Base-by-base conservation (phyloP, 1,284 basidiomycete genomes). In the Fomitopsis betulina region DNA sequence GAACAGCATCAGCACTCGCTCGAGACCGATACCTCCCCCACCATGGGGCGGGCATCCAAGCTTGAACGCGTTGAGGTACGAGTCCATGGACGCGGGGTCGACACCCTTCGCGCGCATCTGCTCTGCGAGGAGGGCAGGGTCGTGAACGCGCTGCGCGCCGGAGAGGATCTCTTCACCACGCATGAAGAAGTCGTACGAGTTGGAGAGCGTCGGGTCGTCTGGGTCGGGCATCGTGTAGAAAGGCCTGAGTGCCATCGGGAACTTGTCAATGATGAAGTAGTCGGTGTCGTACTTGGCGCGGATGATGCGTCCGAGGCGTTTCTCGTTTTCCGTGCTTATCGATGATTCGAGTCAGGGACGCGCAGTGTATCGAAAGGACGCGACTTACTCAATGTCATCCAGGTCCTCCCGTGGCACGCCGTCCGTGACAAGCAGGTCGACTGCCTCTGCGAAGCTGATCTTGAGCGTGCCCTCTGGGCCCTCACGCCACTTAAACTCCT, bases 181-280 rank as follows among this genome's bases (percentile, higher is more conserved):
- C 94, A 99, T 98, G 84, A 99, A 98, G 76, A 99, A 98, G 77
- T 99, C 96, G 75, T 99, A 99, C 47, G 96, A 98, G 78, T 99
- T 98, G 57, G 96, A 97, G 57, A 98, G 82, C 17, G 85, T 86
- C 87, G 91, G 86, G 75, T 97, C 87, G 60, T 83, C 79, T 23
- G 95, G 85, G 77, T 97, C 94, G 58, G 94, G 92, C 95, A 98
- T 98, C 40, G 95, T 98, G 78, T 99, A 99, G 80, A 99, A 99
- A 3, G 97, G 96, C 61, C 96, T 90, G 57, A 97, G 85, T 32
- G 82, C 89, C 70, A 94, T 80, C 2, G 95, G 95, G 82, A 98
- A 98, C 74, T 97, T 98, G 82, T 98, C 95, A 64, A 98, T 87
- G 71, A 98, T 97, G 76, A 91, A 98, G 78, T 96, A 98, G 79